These are phyloP conservation scores for Ophiostoma ulmi DNA, from an alignment of 2,329 filamentous ascomycete genomes.

Conservation along the genomic window DNA sequence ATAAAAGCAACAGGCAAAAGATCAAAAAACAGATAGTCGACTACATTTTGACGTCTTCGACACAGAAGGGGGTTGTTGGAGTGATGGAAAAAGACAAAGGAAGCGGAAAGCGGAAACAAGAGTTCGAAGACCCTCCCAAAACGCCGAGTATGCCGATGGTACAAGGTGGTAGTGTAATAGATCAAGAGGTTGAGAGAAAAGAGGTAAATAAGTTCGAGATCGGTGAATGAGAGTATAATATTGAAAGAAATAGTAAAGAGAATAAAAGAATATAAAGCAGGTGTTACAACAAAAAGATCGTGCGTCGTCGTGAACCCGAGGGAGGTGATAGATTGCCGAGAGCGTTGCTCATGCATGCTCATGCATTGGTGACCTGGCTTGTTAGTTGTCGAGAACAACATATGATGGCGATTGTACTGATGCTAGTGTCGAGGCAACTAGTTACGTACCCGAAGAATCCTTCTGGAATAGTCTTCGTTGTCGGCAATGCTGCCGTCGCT, in stretches of 20 bases:
- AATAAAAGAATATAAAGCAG: slow-evolving; percentile 31
- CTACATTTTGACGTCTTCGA: slow-evolving; percentile 1
- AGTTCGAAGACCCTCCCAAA: slow-evolving; percentile 29
- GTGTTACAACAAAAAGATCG: slow-evolving; percentile 33
- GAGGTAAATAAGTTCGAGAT: not conserved
- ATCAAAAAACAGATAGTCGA: not conserved
- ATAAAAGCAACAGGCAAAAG: not conserved
- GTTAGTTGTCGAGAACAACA: not conserved
- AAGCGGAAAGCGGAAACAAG: slow-evolving; percentile 17
- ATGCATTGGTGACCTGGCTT: slow-evolving; percentile 49
- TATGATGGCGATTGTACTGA: no score
- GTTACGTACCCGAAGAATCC: slow-evolving; percentile 77
- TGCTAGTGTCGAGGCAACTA: not conserved
- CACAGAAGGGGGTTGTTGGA: not conserved
- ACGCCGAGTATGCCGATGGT: slow-evolving; percentile 39
- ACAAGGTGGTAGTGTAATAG: slow-evolving; percentile 25
- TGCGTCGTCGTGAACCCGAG: slow-evolving; percentile 35
- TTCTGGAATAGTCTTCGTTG: slow-evolving; percentile 92
- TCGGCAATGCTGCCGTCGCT: slow-evolving; percentile 96
- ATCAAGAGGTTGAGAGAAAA: not conserved
- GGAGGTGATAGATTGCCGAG: slow-evolving; percentile 26
- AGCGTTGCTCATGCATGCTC: slow-evolving; percentile 41
- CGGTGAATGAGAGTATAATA: not conserved
- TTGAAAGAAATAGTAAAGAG: slow-evolving; percentile 24
- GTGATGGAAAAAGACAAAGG: slow-evolving; percentile 16